Evolutionary conservation across 2,329 filamentous ascomycete genomes (phyloP).

Genomic region (Penicillium sp.): DNA sequence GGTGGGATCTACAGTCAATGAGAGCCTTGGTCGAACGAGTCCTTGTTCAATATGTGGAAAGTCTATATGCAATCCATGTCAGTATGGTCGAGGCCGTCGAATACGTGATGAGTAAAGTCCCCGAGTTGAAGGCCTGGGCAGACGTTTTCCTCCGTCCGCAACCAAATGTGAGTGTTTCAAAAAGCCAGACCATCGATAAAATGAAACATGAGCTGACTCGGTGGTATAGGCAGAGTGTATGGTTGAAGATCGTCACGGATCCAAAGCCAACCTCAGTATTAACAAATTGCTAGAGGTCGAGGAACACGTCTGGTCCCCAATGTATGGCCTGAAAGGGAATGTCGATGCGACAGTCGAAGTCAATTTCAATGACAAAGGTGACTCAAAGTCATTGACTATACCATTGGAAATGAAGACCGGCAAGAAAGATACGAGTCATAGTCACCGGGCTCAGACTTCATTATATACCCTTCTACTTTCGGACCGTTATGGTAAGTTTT

Average conservation of each 20-base stretch:
- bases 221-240: constrained; percentile 59
- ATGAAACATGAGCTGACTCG: constrained; percentile 25
- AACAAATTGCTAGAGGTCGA: constrained; percentile 94
- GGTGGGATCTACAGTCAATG: constrained; percentile 71
- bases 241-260: constrained; percentile 74
- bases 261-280: constrained; percentile 75
- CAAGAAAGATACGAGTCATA: constrained; percentile 69
- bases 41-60: constrained; percentile 76
- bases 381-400: constrained; percentile 68
- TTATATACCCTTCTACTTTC: constrained; percentile 89
- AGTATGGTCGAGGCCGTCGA: constrained; percentile 68
- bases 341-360: constrained; percentile 96
- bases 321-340: constrained; percentile 95
- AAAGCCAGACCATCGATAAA: background rate
- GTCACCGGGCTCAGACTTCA: constrained; percentile 88
- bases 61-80: constrained; percentile 82
- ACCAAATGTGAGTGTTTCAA: constrained; percentile 55
- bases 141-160: constrained; percentile 68
- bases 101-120: constrained; percentile 78
- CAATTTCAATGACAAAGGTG: constrained; percentile 67
- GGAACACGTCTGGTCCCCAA: constrained; percentile 96
- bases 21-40: constrained; percentile 62
- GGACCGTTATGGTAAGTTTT: constrained; percentile 69
- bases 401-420: constrained; percentile 97
- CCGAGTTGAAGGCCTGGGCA: constrained; percentile 79